Evolutionary conservation across 345 rosid species (phyloP), one percentile per base, ranked within the genome.

Genomic region (Arabidopsis suecica): DNA sequence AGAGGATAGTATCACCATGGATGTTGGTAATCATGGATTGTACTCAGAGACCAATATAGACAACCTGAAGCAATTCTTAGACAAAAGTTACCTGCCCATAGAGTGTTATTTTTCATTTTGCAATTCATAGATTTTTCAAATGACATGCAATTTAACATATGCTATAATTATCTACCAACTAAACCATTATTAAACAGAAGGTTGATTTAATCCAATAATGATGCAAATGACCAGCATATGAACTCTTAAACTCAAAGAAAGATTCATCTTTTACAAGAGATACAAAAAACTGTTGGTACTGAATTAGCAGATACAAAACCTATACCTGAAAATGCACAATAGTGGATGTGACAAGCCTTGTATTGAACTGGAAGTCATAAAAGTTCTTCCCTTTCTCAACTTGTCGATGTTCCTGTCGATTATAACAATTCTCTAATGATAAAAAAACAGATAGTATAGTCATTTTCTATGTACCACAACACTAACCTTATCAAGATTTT

Each of bases 311-410:
- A 62, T 7, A 53, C 36, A 37, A 70, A 62, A 62, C 53, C 78
- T 80, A 58, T 81, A 92, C 97, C 97, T 89, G 96, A 83, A 92
- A 90, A 86, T 90, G 93, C 53, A 85, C 84, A 66, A 92, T 86
- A 9, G 96, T 92, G 14, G 96, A 82, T 71, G 86, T 86, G 74
- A 90, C 94, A 72, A 85, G 87, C 87, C 94, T 87, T 22, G 97
- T 87, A 79, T 92, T 92, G 81, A 82, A 89, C 75, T 87, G 88
- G 45, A 92, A 92, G 68, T 84, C 91, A 48, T 90, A 92, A 42
- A 88, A 86, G 65, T 78, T 79, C 71, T 80, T 81, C 47, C 88
- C 91, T 72, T 85, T 92, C 73, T 87, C 84, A 42, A 83, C 86
- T 78, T 82, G 79, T 79, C 85, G 68, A 80, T 82, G 82, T 38